Base-by-base conservation (phyloP, 805 yeast genomes). In the Candida taoyuanica region DNA sequence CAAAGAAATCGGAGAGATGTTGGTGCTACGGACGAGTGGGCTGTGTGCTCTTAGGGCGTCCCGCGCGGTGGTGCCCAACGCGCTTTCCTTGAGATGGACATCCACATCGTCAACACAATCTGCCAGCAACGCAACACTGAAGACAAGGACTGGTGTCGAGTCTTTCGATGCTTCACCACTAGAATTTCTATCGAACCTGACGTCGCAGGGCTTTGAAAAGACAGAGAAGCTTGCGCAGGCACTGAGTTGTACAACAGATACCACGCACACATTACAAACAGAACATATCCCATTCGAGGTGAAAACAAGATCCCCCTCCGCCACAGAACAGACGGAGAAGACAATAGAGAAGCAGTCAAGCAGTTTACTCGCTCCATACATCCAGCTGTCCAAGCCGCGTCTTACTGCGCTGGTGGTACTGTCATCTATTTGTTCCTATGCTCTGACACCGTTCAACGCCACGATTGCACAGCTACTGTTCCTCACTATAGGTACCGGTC, bases 401-500 rank as follows among this genome's bases (percentile, higher is more conserved):
- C 70, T 93, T 38, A 85, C 97, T 0, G 76, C 88, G 6, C 64
- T 93, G 28, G 95, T 93, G 12, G 94, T 91, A 60, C 67, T 93
- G 16, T 85, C 96, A 37, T 83, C 96, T 1, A 87, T 93, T 52
- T 87, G 97, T 46, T 83, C 97, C 0, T 93, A 91, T 58, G 97
- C 97, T 0, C 65, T 93, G 21, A 85, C 96, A 0, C 98, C 98
- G 1, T 72, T 73, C 47, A 76, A 89, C 9, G 86, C 88, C 0
- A 76, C 93, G 1, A 59, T 91, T 3, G 65, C 76, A 6, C 81
- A 85, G 45, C 70, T 93, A 34, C 52, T 85, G 23, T 78, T 78
- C 48, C 67, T 93, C 23, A 85, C 96, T 0, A 60, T 72, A 0
- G 98, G 98, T 13, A 93, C 97, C 0, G 76, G 91, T 1, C 63